phyloP scores from a whole-genome alignment of 2,329 filamentous ascomycete species.

The Aspergillus awamori region DNA sequence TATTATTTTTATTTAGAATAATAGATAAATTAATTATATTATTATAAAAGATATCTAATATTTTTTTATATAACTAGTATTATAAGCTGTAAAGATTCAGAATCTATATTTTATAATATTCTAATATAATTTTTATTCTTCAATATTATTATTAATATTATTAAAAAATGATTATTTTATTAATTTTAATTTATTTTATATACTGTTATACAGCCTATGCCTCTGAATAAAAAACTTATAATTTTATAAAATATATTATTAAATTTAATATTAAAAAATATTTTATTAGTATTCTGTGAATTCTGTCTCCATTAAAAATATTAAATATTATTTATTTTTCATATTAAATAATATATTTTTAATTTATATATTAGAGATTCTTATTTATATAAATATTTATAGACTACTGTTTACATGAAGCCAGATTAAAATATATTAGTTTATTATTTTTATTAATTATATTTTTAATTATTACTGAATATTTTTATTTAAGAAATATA shows the following conservation, averaged over 20 bases:
- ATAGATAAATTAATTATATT: not conserved
- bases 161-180: not conserved
- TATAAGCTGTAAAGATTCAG: not conserved
- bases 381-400: not conserved
- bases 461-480: not conserved
- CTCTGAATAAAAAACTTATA: not conserved
- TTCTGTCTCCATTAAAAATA: not conserved
- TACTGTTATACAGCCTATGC: not conserved
- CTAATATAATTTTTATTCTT: not conserved
- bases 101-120: not conserved
- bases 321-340: constrained; percentile 1
- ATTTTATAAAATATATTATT: not conserved
- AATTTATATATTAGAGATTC: not conserved
- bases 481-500: not conserved
- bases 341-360: not conserved
- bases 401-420: not conserved
- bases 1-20: no score
- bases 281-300: constrained; percentile 1
- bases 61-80: not conserved
- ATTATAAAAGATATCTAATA: not conserved
- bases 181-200: not conserved
- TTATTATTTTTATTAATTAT: not conserved
- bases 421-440: not conserved
- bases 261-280: not conserved
- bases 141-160: not conserved